A percentile compares a stretch with the other conserved stretches of the same genome.
Conservation (phyloP, 2,329 filamentous ascomycete genomes). For the Catunica adiposa region DNA sequence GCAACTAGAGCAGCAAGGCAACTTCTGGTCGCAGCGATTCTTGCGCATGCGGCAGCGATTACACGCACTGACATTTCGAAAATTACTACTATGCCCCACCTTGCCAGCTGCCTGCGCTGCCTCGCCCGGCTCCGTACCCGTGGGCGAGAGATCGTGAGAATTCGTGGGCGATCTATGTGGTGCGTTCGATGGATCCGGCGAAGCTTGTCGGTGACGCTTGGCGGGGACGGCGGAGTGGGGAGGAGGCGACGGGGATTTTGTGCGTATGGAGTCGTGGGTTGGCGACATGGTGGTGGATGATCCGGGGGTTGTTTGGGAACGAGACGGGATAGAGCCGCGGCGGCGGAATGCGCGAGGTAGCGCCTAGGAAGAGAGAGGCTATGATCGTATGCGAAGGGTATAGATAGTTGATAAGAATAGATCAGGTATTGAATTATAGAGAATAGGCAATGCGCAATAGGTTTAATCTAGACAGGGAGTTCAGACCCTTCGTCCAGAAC, state of each 20-base stretch:
- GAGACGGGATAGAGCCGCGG: too few species aligned
- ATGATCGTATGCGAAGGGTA: too few species aligned
- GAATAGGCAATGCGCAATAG: not conserved
- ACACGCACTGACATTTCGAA: conserved; percentile 83
- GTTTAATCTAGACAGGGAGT: not conserved
- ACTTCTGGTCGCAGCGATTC: conserved; percentile 84
- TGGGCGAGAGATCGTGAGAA: not conserved
- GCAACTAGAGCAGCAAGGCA: conserved; percentile 81
- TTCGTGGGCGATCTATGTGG: not conserved
- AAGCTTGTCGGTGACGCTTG: conserved; percentile 41
- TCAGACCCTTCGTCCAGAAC: not conserved
- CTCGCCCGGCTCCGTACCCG: not conserved
- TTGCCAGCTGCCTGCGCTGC: conserved; percentile 22
- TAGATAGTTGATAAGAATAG: too few species aligned
- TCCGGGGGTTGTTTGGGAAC: not conserved
- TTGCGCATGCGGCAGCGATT: conserved; percentile 85
- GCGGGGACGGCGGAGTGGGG: conserved; percentile 25
- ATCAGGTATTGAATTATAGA: too few species aligned
- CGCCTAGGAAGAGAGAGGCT: too few species aligned
- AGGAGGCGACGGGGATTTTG: not conserved
- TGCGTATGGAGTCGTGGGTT: not conserved
- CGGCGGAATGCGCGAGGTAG: too few species aligned
- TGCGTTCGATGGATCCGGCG: conserved; percentile 25
- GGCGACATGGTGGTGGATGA: not conserved
- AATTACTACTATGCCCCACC: conserved; percentile 45